Evolutionary conservation across 106 monocot genomes (phyloP).

Genomic region (Alisma plantagoaquatica): DNA sequence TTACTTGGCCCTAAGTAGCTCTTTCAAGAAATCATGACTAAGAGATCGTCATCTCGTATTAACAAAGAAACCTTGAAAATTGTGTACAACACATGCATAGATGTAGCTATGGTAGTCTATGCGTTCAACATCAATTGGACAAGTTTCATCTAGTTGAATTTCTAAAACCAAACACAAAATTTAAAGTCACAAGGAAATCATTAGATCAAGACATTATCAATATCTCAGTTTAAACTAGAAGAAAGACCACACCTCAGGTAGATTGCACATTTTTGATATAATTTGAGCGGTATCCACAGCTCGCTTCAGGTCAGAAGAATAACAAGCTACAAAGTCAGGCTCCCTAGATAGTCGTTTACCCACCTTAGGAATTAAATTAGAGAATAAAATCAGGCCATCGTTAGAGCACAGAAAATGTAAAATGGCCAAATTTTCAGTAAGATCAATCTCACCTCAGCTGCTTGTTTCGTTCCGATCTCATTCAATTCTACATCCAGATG

Average conservation of each 20-base stretch:
- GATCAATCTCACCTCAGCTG: conserved; percentile 1
- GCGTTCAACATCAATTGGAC: too few species aligned
- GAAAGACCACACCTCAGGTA: conserved; percentile 41
- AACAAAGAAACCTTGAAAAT: too few species aligned
- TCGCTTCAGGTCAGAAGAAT: conserved; percentile 91
- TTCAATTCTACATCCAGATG: conserved; percentile 80
- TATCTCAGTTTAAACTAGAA: background rate
- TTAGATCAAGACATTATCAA: background rate
- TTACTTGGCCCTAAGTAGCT: too few species aligned
- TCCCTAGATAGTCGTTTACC: conserved; percentile 53
- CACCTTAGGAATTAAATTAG: conserved; percentile 37
- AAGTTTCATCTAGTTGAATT: too few species aligned
- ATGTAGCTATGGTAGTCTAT: too few species aligned
- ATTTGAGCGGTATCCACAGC: conserved; percentile 79
- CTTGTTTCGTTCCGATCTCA: conserved; percentile 78
- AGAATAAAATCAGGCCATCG: too few species aligned
- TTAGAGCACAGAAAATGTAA: background rate
- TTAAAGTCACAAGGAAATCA: too few species aligned
- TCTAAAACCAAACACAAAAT: too few species aligned
- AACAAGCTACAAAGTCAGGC: conserved; percentile 43
- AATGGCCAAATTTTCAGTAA: background rate
- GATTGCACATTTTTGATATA: conserved; percentile 49
- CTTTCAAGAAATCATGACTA: too few species aligned
- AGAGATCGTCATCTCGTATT: too few species aligned
- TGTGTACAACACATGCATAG: too few species aligned